Conservation (phyloP, 2,329 filamentous ascomycete species). For the Aspergillus hortae region DNA sequence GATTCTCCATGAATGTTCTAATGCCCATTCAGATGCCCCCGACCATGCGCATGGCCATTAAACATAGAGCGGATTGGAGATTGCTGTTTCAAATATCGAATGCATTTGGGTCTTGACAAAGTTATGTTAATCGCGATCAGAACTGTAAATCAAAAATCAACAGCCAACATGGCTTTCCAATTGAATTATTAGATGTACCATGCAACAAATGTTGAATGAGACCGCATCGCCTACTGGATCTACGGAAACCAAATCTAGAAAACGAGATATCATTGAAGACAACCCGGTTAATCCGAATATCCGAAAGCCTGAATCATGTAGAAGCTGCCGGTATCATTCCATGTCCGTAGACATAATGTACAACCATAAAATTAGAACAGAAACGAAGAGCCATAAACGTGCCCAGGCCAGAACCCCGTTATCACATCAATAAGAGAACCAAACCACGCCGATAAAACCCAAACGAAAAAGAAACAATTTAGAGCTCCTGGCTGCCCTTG, state of each 20-base stretch:
- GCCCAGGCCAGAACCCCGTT: conserved; percentile 67
- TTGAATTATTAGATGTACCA: too few relatives aligned
- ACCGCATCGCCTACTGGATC: neutral
- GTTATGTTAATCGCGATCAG: too few relatives aligned
- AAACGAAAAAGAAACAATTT: conserved; percentile 51
- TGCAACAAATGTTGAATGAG: too few relatives aligned
- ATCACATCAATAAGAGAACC: conserved; percentile 65
- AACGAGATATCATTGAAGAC: conserved; percentile 1
- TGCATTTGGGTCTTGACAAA: too few relatives aligned
- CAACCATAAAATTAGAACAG: conserved; percentile 48
- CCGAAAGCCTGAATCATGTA: conserved; percentile 26
- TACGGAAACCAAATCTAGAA: neutral
- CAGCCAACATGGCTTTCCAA: too few relatives aligned
- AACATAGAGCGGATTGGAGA: neutral
- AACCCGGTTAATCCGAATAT: neutral
- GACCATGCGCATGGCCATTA: conserved; percentile 1
- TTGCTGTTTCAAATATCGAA: too few relatives aligned
- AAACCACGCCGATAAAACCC: conserved; percentile 68
- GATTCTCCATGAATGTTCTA: conserved; percentile 3
- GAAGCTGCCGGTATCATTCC: conserved; percentile 43
- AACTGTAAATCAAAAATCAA: too few relatives aligned
- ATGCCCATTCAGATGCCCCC: conserved; percentile 12
- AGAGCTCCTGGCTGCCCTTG: conserved; percentile 96
- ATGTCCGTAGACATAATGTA: conserved; percentile 60
- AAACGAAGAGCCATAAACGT: conserved; percentile 54